Evolutionary conservation across 2,329 filamentous ascomycete species (phyloP).

Genomic region (Aureobasidium namibiae): DNA sequence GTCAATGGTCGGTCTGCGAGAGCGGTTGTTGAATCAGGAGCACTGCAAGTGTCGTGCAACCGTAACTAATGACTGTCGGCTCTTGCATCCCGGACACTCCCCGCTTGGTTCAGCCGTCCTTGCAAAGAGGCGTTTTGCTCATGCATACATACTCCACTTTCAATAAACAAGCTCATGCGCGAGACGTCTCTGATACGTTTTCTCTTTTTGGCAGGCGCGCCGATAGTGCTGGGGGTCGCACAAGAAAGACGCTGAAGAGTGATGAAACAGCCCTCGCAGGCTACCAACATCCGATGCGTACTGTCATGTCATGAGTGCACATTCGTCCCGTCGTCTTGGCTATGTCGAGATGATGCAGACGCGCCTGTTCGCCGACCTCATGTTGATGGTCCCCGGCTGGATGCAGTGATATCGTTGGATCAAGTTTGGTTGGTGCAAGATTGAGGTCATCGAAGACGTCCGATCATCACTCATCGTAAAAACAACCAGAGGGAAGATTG

Average conservation of each 20-base stretch:
- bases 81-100: not conserved
- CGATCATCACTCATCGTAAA: too few species aligned
- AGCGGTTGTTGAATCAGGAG: not conserved
- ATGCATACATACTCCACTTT: not conserved
- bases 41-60: not conserved
- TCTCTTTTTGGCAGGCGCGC: not conserved
- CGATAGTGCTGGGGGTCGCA: not conserved
- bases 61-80: not conserved
- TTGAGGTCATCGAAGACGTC: too few species aligned
- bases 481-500: not conserved
- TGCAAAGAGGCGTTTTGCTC: slow-evolving; percentile 3
- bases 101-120: not conserved
- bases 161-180: slow-evolving; percentile 2
- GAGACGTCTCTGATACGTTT: not conserved
- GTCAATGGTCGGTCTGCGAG: not conserved
- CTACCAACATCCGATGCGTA: not conserved
- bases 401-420: too few species aligned
- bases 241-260: not conserved
- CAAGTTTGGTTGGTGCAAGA: too few species aligned
- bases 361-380: not conserved
- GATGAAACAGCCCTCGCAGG: not conserved
- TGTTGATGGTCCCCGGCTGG: not conserved
- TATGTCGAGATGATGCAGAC: not conserved
- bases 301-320: not conserved
- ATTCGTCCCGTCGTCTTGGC: not conserved